These are phyloP conservation scores for Waltergamsia citrina DNA, from an alignment of 2,329 filamentous ascomycete genomes.

Conservation along the genomic window DNA sequence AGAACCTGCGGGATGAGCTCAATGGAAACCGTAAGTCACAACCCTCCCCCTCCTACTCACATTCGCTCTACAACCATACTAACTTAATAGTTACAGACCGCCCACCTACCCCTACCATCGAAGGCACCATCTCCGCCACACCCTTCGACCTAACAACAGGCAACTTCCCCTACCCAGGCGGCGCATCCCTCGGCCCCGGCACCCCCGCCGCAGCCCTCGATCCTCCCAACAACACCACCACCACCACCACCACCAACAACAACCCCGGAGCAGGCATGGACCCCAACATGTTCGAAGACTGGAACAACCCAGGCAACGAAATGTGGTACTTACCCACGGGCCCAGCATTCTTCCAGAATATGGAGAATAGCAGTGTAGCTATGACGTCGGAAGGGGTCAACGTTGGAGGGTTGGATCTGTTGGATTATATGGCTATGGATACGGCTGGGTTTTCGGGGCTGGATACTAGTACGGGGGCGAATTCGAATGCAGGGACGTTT, in stretches of 20 bases:
- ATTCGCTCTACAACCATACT: background rate
- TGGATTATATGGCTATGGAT: constrained; percentile 61
- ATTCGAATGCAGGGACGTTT: background rate
- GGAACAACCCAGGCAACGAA: constrained; percentile 45
- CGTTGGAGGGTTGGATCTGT: constrained; percentile 54
- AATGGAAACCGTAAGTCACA: constrained; percentile 21
- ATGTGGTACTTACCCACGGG: constrained; percentile 61
- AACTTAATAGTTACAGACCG: constrained; percentile 22
- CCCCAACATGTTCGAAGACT: constrained; percentile 41
- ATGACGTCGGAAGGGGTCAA: constrained; percentile 61
- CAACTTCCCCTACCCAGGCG: constrained; percentile 43
- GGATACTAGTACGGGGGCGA: background rate
- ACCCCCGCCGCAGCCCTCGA: constrained; percentile 38
- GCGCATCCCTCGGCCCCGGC: constrained; percentile 37
- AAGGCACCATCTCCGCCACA: constrained; percentile 49
- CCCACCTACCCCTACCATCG: constrained; percentile 19
- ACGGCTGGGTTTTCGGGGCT: constrained; percentile 26
- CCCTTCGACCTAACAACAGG: constrained; percentile 49
- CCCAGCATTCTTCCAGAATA: constrained; percentile 55
- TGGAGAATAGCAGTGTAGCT: constrained; percentile 49
- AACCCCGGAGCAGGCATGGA: constrained; percentile 16
- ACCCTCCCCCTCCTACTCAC: background rate
- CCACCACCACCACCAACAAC: background rate
- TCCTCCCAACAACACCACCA: background rate
- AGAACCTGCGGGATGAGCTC: constrained; percentile 29